Conservation (phyloP, 306 rosid species). For the Pueraria montana region DNA sequence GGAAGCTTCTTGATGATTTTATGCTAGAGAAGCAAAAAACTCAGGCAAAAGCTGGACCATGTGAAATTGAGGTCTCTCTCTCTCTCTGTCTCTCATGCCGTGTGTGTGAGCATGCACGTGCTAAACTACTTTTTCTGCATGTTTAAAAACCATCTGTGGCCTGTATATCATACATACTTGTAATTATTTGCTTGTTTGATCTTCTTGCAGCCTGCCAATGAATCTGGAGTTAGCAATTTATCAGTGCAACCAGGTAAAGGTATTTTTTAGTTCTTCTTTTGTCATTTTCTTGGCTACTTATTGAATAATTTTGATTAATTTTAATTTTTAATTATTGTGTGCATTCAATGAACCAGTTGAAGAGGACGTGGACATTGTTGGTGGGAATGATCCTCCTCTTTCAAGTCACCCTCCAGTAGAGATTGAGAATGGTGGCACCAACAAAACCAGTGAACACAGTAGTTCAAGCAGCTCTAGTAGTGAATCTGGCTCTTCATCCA, state of each 20-base stretch:
- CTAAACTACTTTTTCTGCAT: not conserved
- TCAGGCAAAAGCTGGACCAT: conserved; percentile 57
- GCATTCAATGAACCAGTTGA: conserved; percentile 69
- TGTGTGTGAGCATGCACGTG: not conserved
- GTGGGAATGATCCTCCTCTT: conserved; percentile 72
- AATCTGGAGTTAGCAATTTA: conserved; percentile 71
- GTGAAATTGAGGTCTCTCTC: conserved; percentile 70
- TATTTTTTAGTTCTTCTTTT: conserved; percentile 16
- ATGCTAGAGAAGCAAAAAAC: conserved; percentile 62
- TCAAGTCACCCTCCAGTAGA: conserved; percentile 67
- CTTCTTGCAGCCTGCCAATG: conserved; percentile 61
- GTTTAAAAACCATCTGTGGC: not conserved
- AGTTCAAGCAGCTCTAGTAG: conserved; percentile 73
- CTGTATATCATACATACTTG: conserved; percentile 5
- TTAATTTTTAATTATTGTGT: not conserved
- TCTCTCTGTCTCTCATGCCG: not conserved
- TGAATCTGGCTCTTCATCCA: conserved; percentile 75
- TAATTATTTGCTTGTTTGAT: conserved; percentile 32
- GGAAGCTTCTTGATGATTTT: conserved; percentile 71
- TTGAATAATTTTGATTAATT: not conserved
- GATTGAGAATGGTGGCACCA: conserved; percentile 65
- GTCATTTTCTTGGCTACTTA: not conserved
- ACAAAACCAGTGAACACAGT: conserved; percentile 50
- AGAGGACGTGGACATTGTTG: conserved; percentile 78
- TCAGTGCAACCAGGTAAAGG: conserved; percentile 68